phyloP scores from a whole-genome alignment of 2,329 filamentous ascomycete genomes.

The Cercospora berteroae region DNA sequence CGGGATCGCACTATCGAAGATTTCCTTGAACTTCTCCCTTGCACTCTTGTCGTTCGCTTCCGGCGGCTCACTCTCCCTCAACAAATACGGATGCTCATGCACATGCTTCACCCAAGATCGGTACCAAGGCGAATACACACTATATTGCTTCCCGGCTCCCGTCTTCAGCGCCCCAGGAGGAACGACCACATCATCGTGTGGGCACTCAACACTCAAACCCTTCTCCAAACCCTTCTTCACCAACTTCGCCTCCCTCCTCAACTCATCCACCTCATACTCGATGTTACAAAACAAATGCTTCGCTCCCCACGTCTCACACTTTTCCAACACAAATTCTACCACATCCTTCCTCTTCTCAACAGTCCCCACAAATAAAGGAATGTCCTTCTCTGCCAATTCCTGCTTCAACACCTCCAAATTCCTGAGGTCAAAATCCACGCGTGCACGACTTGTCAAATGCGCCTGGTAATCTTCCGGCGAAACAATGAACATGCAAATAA shows the following conservation, averaged over 20 bases:
- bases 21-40: slow-evolving; percentile 48
- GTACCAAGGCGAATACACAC: slow-evolving; percentile 83
- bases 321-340: slow-evolving; percentile 59
- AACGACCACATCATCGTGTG: slow-evolving; percentile 82
- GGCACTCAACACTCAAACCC: slow-evolving; percentile 66
- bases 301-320: slow-evolving; percentile 69
- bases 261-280: slow-evolving; percentile 89
- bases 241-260: slow-evolving; percentile 71
- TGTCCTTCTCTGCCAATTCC: slow-evolving; percentile 68
- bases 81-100: slow-evolving; percentile 64
- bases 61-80: slow-evolving; percentile 62
- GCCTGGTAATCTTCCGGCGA: slow-evolving; percentile 83
- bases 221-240: slow-evolving; percentile 60
- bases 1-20: slow-evolving; percentile 64
- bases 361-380: slow-evolving; percentile 75
- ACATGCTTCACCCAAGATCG: slow-evolving; percentile 71
- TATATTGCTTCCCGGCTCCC: slow-evolving; percentile 72
- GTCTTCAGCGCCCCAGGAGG: slow-evolving; percentile 66
- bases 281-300: slow-evolving; percentile 78
- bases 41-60: slow-evolving; percentile 53
- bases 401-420: slow-evolving; percentile 63
- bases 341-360: slow-evolving; percentile 64
- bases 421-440: slow-evolving; percentile 79
- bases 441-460: slow-evolving; percentile 68
- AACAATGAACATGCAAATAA: slow-evolving; percentile 75